Conservation (phyloP, 2,329 filamentous ascomycete species). For the Aspergillus thermomutatus region DNA sequence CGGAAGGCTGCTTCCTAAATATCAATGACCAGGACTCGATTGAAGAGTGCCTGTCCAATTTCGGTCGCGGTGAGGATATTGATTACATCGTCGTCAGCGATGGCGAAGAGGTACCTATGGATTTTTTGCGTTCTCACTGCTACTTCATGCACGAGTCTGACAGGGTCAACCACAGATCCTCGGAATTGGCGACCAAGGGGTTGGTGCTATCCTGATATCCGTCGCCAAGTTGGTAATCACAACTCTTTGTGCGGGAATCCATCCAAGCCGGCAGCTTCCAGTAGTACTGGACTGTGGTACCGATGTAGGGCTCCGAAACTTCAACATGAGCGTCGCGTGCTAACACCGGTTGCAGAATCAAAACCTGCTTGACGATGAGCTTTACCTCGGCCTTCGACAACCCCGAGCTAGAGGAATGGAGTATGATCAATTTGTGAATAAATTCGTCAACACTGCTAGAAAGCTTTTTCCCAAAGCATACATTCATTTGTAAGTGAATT, state of each 20-base stretch:
- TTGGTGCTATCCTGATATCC: conserved; percentile 79
- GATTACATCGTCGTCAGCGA: conserved; percentile 88
- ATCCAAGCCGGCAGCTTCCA: conserved; percentile 72
- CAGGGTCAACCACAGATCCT: conserved; percentile 60
- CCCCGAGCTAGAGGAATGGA: conserved; percentile 64
- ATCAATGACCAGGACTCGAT: conserved; percentile 66
- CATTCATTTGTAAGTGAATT: conserved; percentile 63
- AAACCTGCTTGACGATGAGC: conserved; percentile 66
- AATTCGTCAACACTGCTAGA: conserved; percentile 65
- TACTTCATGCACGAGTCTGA: not conserved
- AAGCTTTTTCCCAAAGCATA: conserved; percentile 75
- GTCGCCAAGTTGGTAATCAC: conserved; percentile 79
- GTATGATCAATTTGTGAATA: conserved; percentile 75
- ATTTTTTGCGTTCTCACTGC: conserved; percentile 11
- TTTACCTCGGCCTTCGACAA: conserved; percentile 74
- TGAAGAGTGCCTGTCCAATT: conserved; percentile 63
- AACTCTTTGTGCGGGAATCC: conserved; percentile 81
- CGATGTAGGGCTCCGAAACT: conserved; percentile 45
- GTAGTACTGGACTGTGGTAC: conserved; percentile 86
- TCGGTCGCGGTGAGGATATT: conserved; percentile 68
- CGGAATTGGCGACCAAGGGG: conserved; percentile 85
- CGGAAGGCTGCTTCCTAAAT: conserved; percentile 78
- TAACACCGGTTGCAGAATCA: conserved; percentile 53
- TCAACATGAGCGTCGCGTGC: not conserved
- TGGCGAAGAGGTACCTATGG: conserved; percentile 45